Percentiles rank a stretch among this genome's conserved stretches.
Evolutionary conservation across 495 filamentous ascomycete species (phyloP).

Genomic region (Usnea hakonensis): DNA sequence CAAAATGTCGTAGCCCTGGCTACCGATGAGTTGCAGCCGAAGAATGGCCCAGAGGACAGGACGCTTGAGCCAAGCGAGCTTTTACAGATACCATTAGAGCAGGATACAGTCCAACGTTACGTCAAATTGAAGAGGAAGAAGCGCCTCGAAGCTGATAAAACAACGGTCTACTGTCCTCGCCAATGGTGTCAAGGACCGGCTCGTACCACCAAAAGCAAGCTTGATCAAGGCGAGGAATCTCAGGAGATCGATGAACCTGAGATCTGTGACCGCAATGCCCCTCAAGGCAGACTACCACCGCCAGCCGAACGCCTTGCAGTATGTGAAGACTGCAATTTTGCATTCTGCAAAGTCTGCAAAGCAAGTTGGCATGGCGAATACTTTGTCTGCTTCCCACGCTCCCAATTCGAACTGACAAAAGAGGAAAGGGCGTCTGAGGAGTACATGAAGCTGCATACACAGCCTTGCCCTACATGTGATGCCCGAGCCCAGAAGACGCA

Average conservation of each 20-base stretch:
- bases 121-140: slow-evolving; percentile 85
- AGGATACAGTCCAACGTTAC: slow-evolving; percentile 73
- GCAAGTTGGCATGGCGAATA: slow-evolving; percentile 88
- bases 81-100: slow-evolving; percentile 69
- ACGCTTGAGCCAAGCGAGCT: slow-evolving; percentile 82
- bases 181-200: slow-evolving; percentile 90
- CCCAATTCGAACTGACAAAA: slow-evolving; percentile 57
- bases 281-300: slow-evolving; percentile 35
- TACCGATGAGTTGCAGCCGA: slow-evolving; percentile 17
- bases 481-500: slow-evolving; percentile 79
- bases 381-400: slow-evolving; percentile 50
- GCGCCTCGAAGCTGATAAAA: slow-evolving; percentile 81
- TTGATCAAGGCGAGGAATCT: slow-evolving; percentile 13
- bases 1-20: slow-evolving; percentile 17
- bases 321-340: slow-evolving; percentile 84
- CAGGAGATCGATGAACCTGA: slow-evolving; percentile 1
- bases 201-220: slow-evolving; percentile 45
- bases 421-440: slow-evolving; percentile 81
- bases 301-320: slow-evolving; percentile 62
- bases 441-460: slow-evolving; percentile 72
- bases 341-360: slow-evolving; percentile 72
- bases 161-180: slow-evolving; percentile 88
- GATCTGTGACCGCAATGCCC: slow-evolving; percentile 22
- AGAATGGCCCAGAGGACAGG: slow-evolving; percentile 34
- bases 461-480: slow-evolving; percentile 84